Evolutionary conservation across 805 yeast genomes (phyloP).

Genomic region (Lipomyces japonicus): DNA sequence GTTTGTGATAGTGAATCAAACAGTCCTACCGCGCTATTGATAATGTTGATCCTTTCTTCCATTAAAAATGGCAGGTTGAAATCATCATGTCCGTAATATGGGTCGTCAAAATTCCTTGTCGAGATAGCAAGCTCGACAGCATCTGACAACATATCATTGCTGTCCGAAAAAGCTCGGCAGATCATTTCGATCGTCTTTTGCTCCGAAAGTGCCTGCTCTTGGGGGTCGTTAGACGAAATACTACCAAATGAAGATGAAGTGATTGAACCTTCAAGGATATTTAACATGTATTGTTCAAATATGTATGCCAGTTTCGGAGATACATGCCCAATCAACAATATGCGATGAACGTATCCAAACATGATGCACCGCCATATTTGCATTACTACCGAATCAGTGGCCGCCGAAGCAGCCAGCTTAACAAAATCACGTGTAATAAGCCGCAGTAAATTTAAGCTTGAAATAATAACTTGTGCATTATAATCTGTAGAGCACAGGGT

Average conservation of each 20-base stretch:
- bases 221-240: background rate
- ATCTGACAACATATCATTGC: background rate
- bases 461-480: background rate
- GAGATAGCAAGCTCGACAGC: background rate
- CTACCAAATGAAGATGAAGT: background rate
- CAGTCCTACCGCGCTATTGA: background rate
- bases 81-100: too few relatives aligned
- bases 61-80: background rate
- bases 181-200: background rate
- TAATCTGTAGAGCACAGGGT: background rate
- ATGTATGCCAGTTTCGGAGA: conserved; percentile 46
- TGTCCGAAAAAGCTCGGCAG: background rate
- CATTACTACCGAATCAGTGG: background rate
- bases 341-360: background rate
- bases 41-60: background rate
- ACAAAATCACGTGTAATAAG: background rate
- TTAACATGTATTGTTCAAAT: conserved; percentile 72
- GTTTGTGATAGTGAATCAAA: background rate
- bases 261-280: conserved; percentile 42
- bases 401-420: background rate
- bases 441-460: background rate
- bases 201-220: background rate
- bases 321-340: background rate
- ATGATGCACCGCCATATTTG: background rate
- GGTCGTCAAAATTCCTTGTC: too few relatives aligned